Evolutionary conservation across 192 early-diverging fungal species (phyloP).

Genomic region (Coemansia sp.): DNA sequence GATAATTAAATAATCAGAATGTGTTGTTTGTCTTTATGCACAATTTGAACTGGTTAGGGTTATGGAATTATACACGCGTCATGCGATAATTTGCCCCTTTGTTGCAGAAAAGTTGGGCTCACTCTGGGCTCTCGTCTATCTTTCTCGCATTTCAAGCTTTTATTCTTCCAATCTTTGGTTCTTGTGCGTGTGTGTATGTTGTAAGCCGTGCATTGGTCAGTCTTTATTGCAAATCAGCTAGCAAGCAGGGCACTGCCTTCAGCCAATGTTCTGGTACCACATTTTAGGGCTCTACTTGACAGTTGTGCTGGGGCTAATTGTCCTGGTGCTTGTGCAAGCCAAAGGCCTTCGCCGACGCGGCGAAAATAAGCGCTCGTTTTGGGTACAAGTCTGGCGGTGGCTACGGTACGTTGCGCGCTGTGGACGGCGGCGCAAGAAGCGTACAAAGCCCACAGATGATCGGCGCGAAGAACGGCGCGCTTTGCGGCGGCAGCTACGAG

Average conservation of each 20-base stretch:
- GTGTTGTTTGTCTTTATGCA: neutral
- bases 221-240: conserved; percentile 1
- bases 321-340: conserved; percentile 33
- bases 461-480: conserved; percentile 50
- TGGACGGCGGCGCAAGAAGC: conserved; percentile 47
- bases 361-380: conserved; percentile 21
- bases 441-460: conserved; percentile 26
- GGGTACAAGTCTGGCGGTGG: conserved; percentile 44
- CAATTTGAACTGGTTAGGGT: neutral
- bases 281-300: conserved; percentile 45
- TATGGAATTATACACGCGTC: neutral
- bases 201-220: conserved; percentile 6
- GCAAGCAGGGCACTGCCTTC: neutral
- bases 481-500: conserved; percentile 45
- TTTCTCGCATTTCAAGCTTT: neutral
- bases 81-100: neutral
- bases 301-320: conserved; percentile 39
- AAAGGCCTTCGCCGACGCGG: conserved; percentile 21
- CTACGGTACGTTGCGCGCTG: conserved; percentile 45
- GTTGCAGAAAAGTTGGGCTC: neutral
- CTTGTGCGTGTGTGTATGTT: neutral
- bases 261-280: conserved; percentile 42
- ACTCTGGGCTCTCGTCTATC: neutral
- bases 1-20: neutral
- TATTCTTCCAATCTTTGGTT: neutral